These are phyloP conservation scores for Eremochloa ophiuroides DNA, from an alignment of 176 grass and related monocot species.

Conservation along the genomic window DNA sequence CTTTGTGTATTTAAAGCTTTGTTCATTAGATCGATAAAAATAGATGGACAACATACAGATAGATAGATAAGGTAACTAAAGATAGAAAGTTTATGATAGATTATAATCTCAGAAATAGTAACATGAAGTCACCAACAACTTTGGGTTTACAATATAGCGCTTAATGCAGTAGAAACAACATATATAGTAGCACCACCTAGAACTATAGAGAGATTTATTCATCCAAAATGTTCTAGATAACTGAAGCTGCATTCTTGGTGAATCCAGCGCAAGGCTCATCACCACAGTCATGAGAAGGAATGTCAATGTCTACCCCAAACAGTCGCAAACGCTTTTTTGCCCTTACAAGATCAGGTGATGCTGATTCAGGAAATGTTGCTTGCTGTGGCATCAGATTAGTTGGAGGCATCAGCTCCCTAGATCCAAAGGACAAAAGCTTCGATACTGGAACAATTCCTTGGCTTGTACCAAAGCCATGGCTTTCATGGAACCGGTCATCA, in stretches of 20 bases:
- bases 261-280: neutral
- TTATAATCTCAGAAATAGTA: neutral
- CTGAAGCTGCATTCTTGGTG: neutral
- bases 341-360: neutral
- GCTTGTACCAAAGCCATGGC: neutral
- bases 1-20: neutral
- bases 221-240: neutral
- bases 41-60: neutral
- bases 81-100: neutral
- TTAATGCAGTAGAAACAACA: neutral
- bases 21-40: neutral
- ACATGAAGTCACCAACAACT: neutral
- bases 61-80: neutral
- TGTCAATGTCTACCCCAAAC: neutral
- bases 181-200: neutral
- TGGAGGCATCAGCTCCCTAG: neutral
- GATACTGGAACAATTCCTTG: neutral
- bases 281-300: neutral
- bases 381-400: neutral
- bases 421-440: neutral
- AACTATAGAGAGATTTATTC: neutral
- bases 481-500: neutral
- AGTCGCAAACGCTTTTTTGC: neutral
- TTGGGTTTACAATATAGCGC: neutral
- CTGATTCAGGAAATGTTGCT: neutral